These are phyloP conservation scores for Gossypium lobatum DNA, from an alignment of 441 rosid genomes.

Conservation along the genomic window DNA sequence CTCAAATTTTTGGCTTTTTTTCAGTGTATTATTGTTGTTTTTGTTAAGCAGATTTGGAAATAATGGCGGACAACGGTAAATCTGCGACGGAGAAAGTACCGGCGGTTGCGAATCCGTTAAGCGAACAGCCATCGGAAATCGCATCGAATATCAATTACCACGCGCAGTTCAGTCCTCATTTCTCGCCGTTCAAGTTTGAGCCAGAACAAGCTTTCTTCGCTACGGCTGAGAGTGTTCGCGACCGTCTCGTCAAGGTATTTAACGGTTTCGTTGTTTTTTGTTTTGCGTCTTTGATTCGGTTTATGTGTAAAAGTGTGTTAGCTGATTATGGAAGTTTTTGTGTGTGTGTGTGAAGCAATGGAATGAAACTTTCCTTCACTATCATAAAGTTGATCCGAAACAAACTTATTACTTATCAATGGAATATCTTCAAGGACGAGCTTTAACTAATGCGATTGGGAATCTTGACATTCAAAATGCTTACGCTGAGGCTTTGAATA, in stretches of 20 bases:
- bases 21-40: neutral
- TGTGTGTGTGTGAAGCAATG: conserved; percentile 51
- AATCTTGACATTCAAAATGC: conserved; percentile 66
- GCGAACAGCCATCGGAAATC: conserved; percentile 50
- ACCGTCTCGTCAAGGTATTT: conserved; percentile 67
- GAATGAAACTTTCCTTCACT: conserved; percentile 84
- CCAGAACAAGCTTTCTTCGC: conserved; percentile 89
- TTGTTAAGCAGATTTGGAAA: conserved; percentile 18
- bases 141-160: conserved; percentile 84
- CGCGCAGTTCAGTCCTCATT: conserved; percentile 79
- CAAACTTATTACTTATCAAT: conserved; percentile 93
- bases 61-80: conserved; percentile 47
- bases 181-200: conserved; percentile 83
- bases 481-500: conserved; percentile 70
- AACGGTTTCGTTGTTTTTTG: neutral
- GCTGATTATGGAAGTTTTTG: neutral
- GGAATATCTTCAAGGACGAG: conserved; percentile 99
- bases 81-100: conserved; percentile 34
- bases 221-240: conserved; percentile 87
- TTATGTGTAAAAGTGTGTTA: neutral
- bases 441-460: conserved; percentile 87
- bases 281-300: neutral
- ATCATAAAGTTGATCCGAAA: conserved; percentile 74
- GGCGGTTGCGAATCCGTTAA: conserved; percentile 56
- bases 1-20: neutral